phyloP scores from a whole-genome alignment of 2,329 filamentous ascomycete genomes.

The Aureobasidium sp. region DNA sequence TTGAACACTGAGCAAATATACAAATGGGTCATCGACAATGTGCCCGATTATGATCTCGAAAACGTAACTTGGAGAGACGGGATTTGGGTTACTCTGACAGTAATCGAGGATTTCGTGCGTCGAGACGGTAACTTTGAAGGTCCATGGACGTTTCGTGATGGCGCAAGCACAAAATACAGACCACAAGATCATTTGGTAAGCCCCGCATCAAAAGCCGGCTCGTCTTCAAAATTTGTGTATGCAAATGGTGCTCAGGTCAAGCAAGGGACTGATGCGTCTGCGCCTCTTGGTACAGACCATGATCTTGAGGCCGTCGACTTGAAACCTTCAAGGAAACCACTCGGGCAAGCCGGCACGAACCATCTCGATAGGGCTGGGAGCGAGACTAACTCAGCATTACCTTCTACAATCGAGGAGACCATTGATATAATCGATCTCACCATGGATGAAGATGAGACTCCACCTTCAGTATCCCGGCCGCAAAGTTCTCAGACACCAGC shows the following conservation, averaged over 20 bases:
- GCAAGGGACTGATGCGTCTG: not conserved
- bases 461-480: not conserved
- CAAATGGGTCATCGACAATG: slow-evolving; percentile 26
- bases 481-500: not conserved
- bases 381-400: not conserved
- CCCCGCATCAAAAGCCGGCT: not conserved
- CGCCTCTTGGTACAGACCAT: not conserved
- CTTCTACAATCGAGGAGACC: not conserved
- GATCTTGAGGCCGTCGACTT: not conserved
- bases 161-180: not conserved
- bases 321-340: not conserved
- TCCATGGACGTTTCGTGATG: not conserved
- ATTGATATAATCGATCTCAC: not conserved
- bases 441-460: not conserved
- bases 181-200: not conserved
- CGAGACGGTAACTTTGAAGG: not conserved
- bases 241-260: not conserved
- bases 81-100: slow-evolving; percentile 10
- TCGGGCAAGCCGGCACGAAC: not conserved
- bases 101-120: slow-evolving; percentile 21
- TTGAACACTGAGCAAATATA: slow-evolving; percentile 20
- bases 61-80: slow-evolving; percentile 20
- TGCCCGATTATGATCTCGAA: slow-evolving; percentile 21
- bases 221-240: not conserved
- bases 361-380: not conserved